Conservation (phyloP, 345 rosid genomes). For the Corchorus capsularis region DNA sequence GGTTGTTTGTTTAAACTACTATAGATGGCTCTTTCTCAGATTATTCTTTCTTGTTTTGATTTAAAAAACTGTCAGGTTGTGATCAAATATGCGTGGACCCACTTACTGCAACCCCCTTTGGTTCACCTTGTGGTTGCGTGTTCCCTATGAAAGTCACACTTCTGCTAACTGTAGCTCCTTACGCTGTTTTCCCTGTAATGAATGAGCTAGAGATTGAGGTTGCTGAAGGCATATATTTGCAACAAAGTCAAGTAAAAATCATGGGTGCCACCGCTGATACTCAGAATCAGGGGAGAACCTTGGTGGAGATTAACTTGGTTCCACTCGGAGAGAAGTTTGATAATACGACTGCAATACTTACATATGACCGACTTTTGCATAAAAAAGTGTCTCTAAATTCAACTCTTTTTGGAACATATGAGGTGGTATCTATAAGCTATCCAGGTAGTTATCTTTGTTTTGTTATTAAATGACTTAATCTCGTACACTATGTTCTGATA, state of each 20-base stretch:
- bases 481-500: constrained; percentile 8
- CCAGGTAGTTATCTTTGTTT: constrained; percentile 62
- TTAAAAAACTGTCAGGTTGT: constrained; percentile 61
- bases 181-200: constrained; percentile 83
- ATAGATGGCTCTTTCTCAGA: background rate
- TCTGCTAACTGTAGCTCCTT: constrained; percentile 78
- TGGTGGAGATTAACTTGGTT: constrained; percentile 88
- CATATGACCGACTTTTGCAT: constrained; percentile 74
- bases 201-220: constrained; percentile 91
- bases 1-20: background rate
- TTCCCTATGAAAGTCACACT: constrained; percentile 95
- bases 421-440: constrained; percentile 68
- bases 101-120: constrained; percentile 82
- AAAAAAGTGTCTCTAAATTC: constrained; percentile 72
- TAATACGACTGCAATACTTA: constrained; percentile 87
- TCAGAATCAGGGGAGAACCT: constrained; percentile 84
- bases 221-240: constrained; percentile 89
- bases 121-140: constrained; percentile 98
- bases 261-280: constrained; percentile 98
- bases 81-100: constrained; percentile 90
- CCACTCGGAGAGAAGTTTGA: constrained; percentile 98
- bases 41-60: constrained; percentile 25
- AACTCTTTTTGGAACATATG: constrained; percentile 84
- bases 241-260: constrained; percentile 96
- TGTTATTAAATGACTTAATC: constrained; percentile 19